Percentiles rank a stretch among this genome's conserved stretches.
Conservation (phyloP, 2,329 filamentous ascomycete species). For the Fusarium decemcellulare region DNA sequence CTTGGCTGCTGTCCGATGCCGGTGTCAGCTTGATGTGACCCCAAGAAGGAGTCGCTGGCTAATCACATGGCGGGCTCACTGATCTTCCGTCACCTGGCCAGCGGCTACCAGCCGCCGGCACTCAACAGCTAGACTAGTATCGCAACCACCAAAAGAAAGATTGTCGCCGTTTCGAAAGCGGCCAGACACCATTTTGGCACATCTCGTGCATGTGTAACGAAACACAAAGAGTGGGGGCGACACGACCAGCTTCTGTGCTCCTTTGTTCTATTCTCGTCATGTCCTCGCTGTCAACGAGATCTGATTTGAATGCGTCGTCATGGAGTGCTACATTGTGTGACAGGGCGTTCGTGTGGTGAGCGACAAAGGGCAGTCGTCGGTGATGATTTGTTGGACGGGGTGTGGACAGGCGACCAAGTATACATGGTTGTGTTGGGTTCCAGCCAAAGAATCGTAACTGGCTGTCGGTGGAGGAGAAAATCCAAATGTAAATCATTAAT, state of each 20-base stretch:
- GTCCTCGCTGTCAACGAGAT: slow-evolving; percentile 33
- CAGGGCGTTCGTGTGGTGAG: slow-evolving; percentile 24
- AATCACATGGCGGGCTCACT: slow-evolving; percentile 11
- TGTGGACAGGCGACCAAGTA: slow-evolving; percentile 2
- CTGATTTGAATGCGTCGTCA: slow-evolving; percentile 31
- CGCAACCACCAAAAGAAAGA: slow-evolving; percentile 24
- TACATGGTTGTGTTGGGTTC: slow-evolving; percentile 14
- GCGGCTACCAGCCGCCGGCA: slow-evolving; percentile 38
- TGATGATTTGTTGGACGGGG: slow-evolving; percentile 16
- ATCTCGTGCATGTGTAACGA: slow-evolving; percentile 34
- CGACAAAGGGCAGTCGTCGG: slow-evolving; percentile 4
- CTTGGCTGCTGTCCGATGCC: slow-evolving; percentile 16
- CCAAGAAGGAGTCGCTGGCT: slow-evolving; percentile 22
- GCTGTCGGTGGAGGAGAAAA: slow-evolving; percentile 9
- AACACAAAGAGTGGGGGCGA: slow-evolving; percentile 19
- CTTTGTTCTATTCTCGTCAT: slow-evolving; percentile 32
- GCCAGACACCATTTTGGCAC: slow-evolving; percentile 15
- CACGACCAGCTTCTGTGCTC: slow-evolving; percentile 22
- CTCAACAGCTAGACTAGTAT: slow-evolving; percentile 5
- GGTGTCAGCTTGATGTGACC: slow-evolving; percentile 37
- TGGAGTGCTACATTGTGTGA: slow-evolving; percentile 39
- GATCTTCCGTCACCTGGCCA: slow-evolving; percentile 5
- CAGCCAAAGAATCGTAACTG: background rate
- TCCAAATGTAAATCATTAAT: slow-evolving; percentile 2
- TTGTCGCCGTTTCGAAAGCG: slow-evolving; percentile 22